Evolutionary conservation across 805 yeast genomes (phyloP).

Genomic region (Candida arabinofermentans): DNA sequence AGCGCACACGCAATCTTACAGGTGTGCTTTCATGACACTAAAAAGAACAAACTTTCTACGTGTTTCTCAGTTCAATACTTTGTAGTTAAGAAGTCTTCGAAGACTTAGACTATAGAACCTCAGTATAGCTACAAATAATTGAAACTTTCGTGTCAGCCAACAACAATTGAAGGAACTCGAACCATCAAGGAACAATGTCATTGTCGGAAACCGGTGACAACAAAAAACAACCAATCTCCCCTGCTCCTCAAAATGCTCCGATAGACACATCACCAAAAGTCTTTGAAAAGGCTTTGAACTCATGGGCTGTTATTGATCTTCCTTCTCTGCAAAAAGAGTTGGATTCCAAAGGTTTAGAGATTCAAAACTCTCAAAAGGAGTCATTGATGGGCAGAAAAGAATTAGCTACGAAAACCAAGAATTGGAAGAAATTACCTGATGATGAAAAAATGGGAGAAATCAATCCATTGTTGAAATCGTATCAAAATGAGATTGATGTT

Average conservation of each 20-base stretch:
- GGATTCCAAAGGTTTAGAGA: slow-evolving; percentile 69
- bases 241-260: neutral
- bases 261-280: slow-evolving; percentile 4
- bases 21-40: too few relatives aligned
- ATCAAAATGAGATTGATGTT: slow-evolving; percentile 84
- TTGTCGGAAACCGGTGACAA: neutral
- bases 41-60: too few relatives aligned
- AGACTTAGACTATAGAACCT: too few relatives aligned
- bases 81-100: too few relatives aligned
- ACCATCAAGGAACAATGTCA: too few relatives aligned
- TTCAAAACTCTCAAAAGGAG: slow-evolving; percentile 64
- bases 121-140: too few relatives aligned
- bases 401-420: slow-evolving; percentile 81
- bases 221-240: neutral
- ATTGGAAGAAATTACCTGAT: slow-evolving; percentile 68
- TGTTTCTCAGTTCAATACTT: too few relatives aligned
- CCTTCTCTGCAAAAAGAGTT: slow-evolving; percentile 65
- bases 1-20: neutral
- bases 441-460: slow-evolving; percentile 62
- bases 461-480: slow-evolving; percentile 65
- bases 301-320: slow-evolving; percentile 74
- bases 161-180: too few relatives aligned
- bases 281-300: slow-evolving; percentile 57
- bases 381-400: slow-evolving; percentile 71
- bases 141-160: too few relatives aligned